These are phyloP conservation scores for Xerocomus spinulosus DNA, from an alignment of 768 basidiomycete species.

Conservation along the genomic window DNA sequence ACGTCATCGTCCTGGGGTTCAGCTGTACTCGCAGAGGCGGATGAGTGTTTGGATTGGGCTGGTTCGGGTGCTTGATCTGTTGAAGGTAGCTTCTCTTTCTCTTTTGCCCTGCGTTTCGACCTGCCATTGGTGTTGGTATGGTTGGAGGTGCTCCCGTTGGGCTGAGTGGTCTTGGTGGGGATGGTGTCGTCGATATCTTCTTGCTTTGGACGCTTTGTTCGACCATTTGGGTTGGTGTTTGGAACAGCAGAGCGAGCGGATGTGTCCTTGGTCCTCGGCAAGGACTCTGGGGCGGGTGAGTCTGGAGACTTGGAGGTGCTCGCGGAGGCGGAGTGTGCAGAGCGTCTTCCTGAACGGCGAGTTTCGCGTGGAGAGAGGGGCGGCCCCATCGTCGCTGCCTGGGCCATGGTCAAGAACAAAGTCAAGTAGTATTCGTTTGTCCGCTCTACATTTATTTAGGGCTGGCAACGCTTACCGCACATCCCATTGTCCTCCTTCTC, in stretches of 20 bases:
- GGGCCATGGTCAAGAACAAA: conserved; percentile 45
- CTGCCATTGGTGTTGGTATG: conserved; percentile 35
- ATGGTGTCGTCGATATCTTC: conserved; percentile 66
- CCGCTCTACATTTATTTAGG: conserved; percentile 32
- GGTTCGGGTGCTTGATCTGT: conserved; percentile 29
- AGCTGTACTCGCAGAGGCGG: conserved; percentile 31
- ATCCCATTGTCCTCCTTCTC: not conserved
- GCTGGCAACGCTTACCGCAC: conserved; percentile 28
- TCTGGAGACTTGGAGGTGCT: conserved; percentile 73
- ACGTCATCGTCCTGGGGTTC: conserved; percentile 41
- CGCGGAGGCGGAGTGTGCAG: conserved; percentile 59
- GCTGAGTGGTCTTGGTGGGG: conserved; percentile 40
- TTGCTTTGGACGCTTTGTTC: conserved; percentile 63
- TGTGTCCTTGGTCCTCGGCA: conserved; percentile 40
- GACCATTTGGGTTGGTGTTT: conserved; percentile 36
- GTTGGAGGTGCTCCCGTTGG: conserved; percentile 30
- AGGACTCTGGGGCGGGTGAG: conserved; percentile 50
- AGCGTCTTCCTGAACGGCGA: conserved; percentile 72
- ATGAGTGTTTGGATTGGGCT: conserved; percentile 26
- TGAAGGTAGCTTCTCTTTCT: conserved; percentile 50
- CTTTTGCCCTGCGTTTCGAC: conserved; percentile 61
- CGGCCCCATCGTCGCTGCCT: conserved; percentile 68
- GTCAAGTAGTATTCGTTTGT: conserved; percentile 2
- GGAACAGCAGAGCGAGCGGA: conserved; percentile 36
- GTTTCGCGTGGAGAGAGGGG: conserved; percentile 75